Conservation (phyloP, 352 stramenopile species). For the Phytophthora cryptogea region DNA sequence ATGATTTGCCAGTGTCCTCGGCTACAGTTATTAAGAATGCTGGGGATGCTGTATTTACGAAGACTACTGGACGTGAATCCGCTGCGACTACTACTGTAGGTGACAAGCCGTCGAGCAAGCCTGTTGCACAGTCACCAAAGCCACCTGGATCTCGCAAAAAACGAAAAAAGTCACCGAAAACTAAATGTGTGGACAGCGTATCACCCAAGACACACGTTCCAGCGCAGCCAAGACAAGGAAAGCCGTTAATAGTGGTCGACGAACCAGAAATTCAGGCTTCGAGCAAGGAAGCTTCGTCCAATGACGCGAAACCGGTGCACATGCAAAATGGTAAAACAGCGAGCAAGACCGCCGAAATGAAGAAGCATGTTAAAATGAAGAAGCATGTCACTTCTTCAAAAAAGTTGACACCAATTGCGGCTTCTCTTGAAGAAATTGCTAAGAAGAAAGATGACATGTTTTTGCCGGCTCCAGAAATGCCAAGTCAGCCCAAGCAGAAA, state of each 20-base stretch:
- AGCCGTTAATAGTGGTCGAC: constrained; percentile 10
- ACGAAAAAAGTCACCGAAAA: constrained; percentile 13
- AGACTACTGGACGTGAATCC: not conserved
- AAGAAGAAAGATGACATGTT: constrained; percentile 32
- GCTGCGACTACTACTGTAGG: not conserved
- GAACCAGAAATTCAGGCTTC: not conserved
- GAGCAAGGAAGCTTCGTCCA: not conserved
- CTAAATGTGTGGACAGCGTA: constrained; percentile 3
- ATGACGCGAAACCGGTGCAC: not conserved
- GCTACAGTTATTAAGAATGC: not conserved
- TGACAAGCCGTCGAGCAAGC: not conserved
- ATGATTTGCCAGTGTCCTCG: not conserved
- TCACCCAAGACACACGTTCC: constrained; percentile 5
- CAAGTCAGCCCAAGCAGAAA: not conserved
- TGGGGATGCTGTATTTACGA: not conserved
- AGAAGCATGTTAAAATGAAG: not conserved
- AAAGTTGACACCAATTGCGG: constrained; percentile 23
- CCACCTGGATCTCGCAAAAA: constrained; percentile 10
- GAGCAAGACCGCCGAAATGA: constrained; percentile 1
- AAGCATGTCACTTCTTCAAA: not conserved
- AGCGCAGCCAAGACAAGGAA: constrained; percentile 13
- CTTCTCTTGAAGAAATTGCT: constrained; percentile 19
- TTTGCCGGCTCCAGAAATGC: constrained; percentile 17
- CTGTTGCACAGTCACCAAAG: constrained; percentile 9
- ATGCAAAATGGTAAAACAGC: not conserved